A percentile compares a stretch with the other conserved stretches of the same genome.
Conservation (phyloP, 2,329 filamentous ascomycete species). For the Aspergillus tubingensis region DNA sequence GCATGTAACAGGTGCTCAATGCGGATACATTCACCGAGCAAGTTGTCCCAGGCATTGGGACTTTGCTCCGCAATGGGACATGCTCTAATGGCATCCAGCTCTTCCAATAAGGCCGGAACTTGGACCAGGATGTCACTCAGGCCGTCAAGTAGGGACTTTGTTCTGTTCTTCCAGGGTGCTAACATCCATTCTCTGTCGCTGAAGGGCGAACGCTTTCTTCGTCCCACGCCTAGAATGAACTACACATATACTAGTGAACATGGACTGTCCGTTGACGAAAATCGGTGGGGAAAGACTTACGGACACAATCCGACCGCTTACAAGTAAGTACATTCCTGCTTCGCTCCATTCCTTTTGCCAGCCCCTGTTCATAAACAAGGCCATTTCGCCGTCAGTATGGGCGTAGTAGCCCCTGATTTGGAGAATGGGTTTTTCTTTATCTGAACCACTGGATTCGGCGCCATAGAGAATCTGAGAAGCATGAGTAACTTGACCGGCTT, state of each 20-base stretch:
- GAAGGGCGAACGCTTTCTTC: conserved; percentile 8
- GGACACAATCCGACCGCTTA: conserved; percentile 3
- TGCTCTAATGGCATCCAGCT: neutral
- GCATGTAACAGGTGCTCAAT: neutral
- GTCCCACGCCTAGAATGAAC: conserved; percentile 5
- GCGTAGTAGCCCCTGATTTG: conserved; percentile 5
- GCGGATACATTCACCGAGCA: neutral
- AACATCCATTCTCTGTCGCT: neutral
- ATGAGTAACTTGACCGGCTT: neutral
- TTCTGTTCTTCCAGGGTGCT: conserved; percentile 3
- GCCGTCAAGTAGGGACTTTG: conserved; percentile 1
- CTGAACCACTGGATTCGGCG: neutral
- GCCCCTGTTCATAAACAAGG: conserved; percentile 8
- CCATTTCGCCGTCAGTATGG: conserved; percentile 9
- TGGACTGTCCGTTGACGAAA: neutral
- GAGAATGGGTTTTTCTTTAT: neutral
- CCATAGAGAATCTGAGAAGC: neutral
- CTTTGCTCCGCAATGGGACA: neutral
- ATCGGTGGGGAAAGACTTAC: neutral
- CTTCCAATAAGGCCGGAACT: neutral
- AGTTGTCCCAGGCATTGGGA: neutral
- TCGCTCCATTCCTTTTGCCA: neutral
- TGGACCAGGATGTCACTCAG: conserved; percentile 4
- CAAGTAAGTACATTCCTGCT: conserved; percentile 5
- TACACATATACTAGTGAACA: neutral